phyloP scores from a whole-genome alignment of 371 early-diverging fungal species.

The Syncephalis fuscata region DNA sequence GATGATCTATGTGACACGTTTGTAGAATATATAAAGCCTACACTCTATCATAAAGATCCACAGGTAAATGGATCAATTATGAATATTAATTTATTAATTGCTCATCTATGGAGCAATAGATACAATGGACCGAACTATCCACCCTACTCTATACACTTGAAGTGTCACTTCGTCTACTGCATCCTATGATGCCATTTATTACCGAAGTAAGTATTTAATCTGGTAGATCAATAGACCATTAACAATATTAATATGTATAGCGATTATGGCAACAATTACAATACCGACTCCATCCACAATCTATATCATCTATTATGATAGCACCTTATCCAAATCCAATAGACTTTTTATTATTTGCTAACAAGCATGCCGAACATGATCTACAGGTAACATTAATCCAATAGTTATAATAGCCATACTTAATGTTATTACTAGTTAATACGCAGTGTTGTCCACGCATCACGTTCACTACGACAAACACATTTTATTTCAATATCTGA shows the following conservation, averaged over 20 bases:
- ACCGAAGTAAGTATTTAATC: no score
- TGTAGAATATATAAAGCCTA: conserved; percentile 79
- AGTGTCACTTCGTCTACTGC: conserved; percentile 80
- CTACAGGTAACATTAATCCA: no score
- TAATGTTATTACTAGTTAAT: no score
- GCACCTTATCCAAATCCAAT: conserved; percentile 33
- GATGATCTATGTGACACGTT: conserved; percentile 97
- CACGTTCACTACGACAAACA: conserved; percentile 39
- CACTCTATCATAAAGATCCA: conserved; percentile 43
- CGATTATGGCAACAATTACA: conserved; percentile 90
- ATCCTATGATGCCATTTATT: conserved; percentile 99
- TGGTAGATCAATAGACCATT: no score
- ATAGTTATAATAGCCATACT: no score
- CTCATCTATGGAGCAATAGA: conserved; percentile 4
- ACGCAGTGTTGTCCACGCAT: conserved; percentile 37
- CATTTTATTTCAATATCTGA: conserved; percentile 32
- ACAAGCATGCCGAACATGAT: no score
- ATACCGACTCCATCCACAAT: conserved; percentile 46
- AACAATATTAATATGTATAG: no score
- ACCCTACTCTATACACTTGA: conserved; percentile 87
- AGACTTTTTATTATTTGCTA: no score
- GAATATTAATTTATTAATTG: conserved; percentile 18
- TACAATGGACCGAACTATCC: conserved; percentile 27
- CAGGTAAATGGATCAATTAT: conserved; percentile 17
- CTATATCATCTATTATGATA: conserved; percentile 35